Evolutionary conservation across 306 rosid species (phyloP).

Genomic region (Glycine soja): DNA sequence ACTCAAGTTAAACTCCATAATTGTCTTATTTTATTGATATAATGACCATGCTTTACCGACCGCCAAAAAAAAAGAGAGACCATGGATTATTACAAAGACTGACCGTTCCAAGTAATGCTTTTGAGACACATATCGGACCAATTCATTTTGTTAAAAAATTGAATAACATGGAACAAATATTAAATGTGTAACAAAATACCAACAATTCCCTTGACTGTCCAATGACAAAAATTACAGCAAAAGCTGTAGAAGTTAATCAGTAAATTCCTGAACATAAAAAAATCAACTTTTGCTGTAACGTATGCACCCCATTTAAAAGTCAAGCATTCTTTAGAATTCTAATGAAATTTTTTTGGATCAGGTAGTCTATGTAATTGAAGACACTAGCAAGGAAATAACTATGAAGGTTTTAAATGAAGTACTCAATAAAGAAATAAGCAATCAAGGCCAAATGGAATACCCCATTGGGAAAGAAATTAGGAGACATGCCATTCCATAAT

Average conservation of each 20-base stretch:
- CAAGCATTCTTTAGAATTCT: conserved; percentile 6
- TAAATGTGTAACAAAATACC: conserved; percentile 2
- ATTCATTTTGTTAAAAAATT: conserved; percentile 19
- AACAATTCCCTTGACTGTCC: neutral
- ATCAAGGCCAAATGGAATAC: conserved; percentile 49
- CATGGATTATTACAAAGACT: neutral
- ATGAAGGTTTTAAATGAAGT: conserved; percentile 14
- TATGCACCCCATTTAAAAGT: neutral
- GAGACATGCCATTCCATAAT: conserved; percentile 61
- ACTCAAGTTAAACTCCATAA: neutral
- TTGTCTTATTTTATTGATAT: neutral
- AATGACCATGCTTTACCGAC: neutral
- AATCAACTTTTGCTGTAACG: neutral
- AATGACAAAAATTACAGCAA: conserved; percentile 17
- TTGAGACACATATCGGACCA: neutral
- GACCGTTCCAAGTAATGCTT: conserved; percentile 6
- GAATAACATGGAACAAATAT: neutral
- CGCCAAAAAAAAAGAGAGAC: neutral
- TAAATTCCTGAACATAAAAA: conserved; percentile 9
- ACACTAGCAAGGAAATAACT: conserved; percentile 1
- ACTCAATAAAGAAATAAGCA: conserved; percentile 11
- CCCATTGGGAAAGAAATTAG: conserved; percentile 71
- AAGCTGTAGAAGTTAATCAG: neutral
- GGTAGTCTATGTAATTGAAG: conserved; percentile 10
- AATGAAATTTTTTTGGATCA: too few species aligned